Percentiles rank a stretch among this genome's conserved stretches.
phyloP scores from a whole-genome alignment of 441 rosid species.

The Codiaeum variegatum region DNA sequence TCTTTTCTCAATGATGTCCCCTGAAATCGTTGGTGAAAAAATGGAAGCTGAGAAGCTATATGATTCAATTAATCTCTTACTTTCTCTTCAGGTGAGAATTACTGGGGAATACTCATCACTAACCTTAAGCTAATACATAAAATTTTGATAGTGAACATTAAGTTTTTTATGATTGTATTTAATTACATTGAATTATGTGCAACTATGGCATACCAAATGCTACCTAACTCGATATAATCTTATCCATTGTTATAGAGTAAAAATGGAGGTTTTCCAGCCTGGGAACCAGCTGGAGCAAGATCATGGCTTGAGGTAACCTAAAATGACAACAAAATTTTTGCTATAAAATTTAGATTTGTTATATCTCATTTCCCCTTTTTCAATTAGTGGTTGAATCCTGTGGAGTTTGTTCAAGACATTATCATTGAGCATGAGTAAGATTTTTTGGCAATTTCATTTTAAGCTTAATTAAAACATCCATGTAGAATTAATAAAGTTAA shows the following conservation, averaged over 20 bases:
- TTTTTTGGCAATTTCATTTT: constrained; percentile 10
- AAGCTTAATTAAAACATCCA: too few species aligned
- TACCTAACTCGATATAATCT: background rate
- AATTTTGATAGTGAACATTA: too few species aligned
- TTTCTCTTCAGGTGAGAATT: constrained; percentile 39
- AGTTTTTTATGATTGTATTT: too few species aligned
- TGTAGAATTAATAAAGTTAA: too few species aligned
- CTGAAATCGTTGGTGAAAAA: constrained; percentile 38
- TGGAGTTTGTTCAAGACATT: constrained; percentile 34
- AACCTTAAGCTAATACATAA: background rate
- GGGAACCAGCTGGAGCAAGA: constrained; percentile 39
- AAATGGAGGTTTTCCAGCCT: constrained; percentile 34
- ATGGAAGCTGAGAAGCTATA: constrained; percentile 31
- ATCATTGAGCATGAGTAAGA: constrained; percentile 49
- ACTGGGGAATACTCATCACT: background rate
- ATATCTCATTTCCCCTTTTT: background rate
- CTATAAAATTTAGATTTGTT: too few species aligned
- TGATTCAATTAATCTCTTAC: constrained; percentile 41
- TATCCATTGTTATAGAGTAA: constrained; percentile 25
- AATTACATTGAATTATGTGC: too few species aligned
- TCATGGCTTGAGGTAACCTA: constrained; percentile 40
- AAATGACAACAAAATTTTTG: too few species aligned
- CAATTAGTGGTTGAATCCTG: constrained; percentile 55
- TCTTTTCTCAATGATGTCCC: constrained; percentile 33
- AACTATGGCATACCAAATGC: too few species aligned